Conservation (phyloP, 2,329 filamentous ascomycete genomes). For the Chrysoporthe deuterocubensis region DNA sequence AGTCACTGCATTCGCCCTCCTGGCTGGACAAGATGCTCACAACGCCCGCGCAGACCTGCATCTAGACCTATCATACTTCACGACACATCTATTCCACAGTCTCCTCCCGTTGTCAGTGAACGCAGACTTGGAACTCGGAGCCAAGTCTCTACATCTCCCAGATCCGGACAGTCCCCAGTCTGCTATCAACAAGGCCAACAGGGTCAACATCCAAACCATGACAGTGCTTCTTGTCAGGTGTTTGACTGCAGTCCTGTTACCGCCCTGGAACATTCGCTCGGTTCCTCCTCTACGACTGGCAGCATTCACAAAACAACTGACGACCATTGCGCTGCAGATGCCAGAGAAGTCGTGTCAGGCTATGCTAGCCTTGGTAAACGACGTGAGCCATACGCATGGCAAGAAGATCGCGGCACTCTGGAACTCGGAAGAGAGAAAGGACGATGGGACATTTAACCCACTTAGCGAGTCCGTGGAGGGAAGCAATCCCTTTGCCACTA, state of each 20-base stretch:
- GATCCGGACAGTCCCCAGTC: conserved; percentile 60
- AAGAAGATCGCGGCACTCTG: conserved; percentile 85
- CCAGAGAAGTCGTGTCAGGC: conserved; percentile 89
- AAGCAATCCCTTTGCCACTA: conserved; percentile 88
- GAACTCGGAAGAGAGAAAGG: conserved; percentile 92
- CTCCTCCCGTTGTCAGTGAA: conserved; percentile 79
- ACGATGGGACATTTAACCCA: conserved; percentile 84
- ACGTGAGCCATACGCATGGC: conserved; percentile 80
- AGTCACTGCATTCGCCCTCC: conserved; percentile 93
- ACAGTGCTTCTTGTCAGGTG: conserved; percentile 90
- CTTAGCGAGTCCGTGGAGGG: conserved; percentile 75
- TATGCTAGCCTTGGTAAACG: conserved; percentile 74
- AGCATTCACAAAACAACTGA: conserved; percentile 89
- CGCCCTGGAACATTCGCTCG: conserved; percentile 71
- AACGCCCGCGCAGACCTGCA: conserved; percentile 81
- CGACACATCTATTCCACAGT: conserved; percentile 87
- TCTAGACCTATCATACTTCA: conserved; percentile 94
- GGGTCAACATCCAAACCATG: conserved; percentile 93
- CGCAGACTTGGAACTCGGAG: conserved; percentile 82
- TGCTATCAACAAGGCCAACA: conserved; percentile 51
- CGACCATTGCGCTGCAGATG: conserved; percentile 79
- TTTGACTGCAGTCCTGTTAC: conserved; percentile 79
- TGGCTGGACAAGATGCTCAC: conserved; percentile 90
- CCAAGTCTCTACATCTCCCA: conserved; percentile 71
- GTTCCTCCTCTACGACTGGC: conserved; percentile 85